A percentile compares a stretch with the other conserved stretches of the same genome.
Evolutionary conservation across 2,329 filamentous ascomycete genomes (phyloP).

Genomic region (Malbranchea zuffiana): DNA sequence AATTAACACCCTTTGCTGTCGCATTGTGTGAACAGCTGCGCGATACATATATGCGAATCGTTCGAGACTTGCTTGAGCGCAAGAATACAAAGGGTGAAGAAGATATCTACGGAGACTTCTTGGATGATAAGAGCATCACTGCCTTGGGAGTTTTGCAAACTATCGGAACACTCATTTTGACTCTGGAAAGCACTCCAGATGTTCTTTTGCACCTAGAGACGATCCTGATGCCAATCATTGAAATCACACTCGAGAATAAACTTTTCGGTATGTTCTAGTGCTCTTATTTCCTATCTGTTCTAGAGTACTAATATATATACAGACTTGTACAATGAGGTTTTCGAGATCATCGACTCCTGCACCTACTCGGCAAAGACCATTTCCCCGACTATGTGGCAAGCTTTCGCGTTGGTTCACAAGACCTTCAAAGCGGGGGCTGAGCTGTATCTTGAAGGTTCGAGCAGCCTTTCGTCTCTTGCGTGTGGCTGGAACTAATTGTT

Average conservation of each 20-base stretch:
- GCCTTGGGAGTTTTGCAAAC: slow-evolving; percentile 93
- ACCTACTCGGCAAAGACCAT: slow-evolving; percentile 96
- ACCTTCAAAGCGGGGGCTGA: slow-evolving; percentile 97
- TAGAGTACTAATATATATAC: slow-evolving; percentile 7
- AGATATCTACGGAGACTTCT: slow-evolving; percentile 74
- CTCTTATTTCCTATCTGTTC: background rate
- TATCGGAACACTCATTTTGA: slow-evolving; percentile 92
- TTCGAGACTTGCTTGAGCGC: slow-evolving; percentile 81
- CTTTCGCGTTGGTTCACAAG: slow-evolving; percentile 90
- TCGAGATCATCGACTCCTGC: slow-evolving; percentile 98
- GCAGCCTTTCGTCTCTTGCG: background rate
- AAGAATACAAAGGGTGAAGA: slow-evolving; percentile 62
- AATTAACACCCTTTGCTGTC: slow-evolving; percentile 92
- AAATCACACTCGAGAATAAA: slow-evolving; percentile 93
- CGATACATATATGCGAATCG: slow-evolving; percentile 90
- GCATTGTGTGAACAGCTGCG: slow-evolving; percentile 90
- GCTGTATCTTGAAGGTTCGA: slow-evolving; percentile 68
- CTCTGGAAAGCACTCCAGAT: slow-evolving; percentile 91
- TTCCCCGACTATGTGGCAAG: slow-evolving; percentile 95
- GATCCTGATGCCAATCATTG: slow-evolving; percentile 93
- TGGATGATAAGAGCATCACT: slow-evolving; percentile 98
- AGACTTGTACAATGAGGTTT: slow-evolving; percentile 96
- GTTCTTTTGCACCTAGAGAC: slow-evolving; percentile 89
- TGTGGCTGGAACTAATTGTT: slow-evolving; percentile 10
- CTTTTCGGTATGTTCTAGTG: slow-evolving; percentile 56